phyloP scores from a whole-genome alignment of 2,329 filamentous ascomycete genomes.

The Colletotrichum euphorbiae region DNA sequence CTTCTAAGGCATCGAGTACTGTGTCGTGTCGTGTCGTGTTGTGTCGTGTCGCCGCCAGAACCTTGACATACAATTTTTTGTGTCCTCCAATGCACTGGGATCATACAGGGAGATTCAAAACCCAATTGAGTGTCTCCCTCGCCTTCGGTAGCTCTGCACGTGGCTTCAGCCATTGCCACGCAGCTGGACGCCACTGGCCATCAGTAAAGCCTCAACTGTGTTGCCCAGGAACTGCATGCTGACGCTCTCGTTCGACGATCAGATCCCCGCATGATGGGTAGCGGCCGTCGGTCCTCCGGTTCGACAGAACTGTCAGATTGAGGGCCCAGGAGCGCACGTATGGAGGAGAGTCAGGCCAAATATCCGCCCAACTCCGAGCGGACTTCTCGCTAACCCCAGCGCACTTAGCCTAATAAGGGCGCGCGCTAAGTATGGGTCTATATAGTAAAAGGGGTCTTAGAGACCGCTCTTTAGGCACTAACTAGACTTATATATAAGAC shows the following conservation, averaged over 20 bases:
- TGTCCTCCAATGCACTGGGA: constrained; percentile 1
- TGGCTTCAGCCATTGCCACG: constrained; percentile 11
- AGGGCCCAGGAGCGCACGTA: too few species aligned
- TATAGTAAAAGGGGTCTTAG: too few species aligned
- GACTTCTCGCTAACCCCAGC: too few species aligned
- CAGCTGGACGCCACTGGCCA: neutral
- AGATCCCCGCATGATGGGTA: neutral
- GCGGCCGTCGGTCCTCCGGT: neutral
- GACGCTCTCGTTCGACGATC: neutral
- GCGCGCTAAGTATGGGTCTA: too few species aligned
- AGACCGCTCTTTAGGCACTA: too few species aligned
- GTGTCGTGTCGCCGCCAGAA: neutral
- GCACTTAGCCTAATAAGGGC: too few species aligned
- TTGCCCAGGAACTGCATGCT: neutral
- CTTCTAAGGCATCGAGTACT: constrained; percentile 17
- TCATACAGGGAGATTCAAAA: constrained; percentile 12
- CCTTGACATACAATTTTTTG: neutral
- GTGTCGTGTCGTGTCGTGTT: neutral
- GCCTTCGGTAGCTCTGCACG: neutral
- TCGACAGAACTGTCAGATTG: too few species aligned
- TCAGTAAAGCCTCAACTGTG: constrained; percentile 6
- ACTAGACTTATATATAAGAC: too few species aligned
- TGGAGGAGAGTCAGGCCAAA: too few species aligned
- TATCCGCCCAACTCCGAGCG: too few species aligned
- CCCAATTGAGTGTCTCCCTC: neutral